Conservation (phyloP, 140 eudicot genomes). For the Flaveria floridana region DNA sequence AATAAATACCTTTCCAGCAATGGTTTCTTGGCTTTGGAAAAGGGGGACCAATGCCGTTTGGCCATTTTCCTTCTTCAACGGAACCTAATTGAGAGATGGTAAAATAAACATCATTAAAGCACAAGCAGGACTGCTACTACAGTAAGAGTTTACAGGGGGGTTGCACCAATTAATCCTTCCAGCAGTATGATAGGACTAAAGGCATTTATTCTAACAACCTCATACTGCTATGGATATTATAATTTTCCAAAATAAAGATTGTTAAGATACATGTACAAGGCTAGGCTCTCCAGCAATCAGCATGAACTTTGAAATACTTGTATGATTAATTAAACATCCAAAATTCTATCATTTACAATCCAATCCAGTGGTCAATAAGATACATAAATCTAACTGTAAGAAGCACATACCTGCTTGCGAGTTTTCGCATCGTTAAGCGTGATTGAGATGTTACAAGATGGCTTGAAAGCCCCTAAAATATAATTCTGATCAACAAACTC, state of each 20-base stretch:
- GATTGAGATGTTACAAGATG: constrained; percentile 74
- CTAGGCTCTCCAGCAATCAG: neutral
- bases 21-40: constrained; percentile 89
- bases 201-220: constrained; percentile 10
- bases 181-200: neutral
- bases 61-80: constrained; percentile 94
- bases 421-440: constrained; percentile 80
- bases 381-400: neutral
- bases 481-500: constrained; percentile 58
- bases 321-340: neutral
- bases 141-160: neutral
- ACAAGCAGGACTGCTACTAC: constrained; percentile 22
- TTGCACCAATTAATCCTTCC: constrained; percentile 6
- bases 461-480: constrained; percentile 92
- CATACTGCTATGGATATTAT: constrained; percentile 3
- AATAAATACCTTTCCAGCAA: constrained; percentile 75
- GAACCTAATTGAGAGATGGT: constrained; percentile 47
- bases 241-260: neutral
- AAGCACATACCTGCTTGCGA: constrained; percentile 75
- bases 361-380: neutral
- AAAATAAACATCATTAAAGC: constrained; percentile 24
- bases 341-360: constrained; percentile 10
- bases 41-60: constrained; percentile 86
- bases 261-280: constrained; percentile 5
- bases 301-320: neutral